Percentiles rank a stretch among this genome's conserved stretches.
phyloP scores from a whole-genome alignment of 345 rosid species.

The Euclidium syriacum region DNA sequence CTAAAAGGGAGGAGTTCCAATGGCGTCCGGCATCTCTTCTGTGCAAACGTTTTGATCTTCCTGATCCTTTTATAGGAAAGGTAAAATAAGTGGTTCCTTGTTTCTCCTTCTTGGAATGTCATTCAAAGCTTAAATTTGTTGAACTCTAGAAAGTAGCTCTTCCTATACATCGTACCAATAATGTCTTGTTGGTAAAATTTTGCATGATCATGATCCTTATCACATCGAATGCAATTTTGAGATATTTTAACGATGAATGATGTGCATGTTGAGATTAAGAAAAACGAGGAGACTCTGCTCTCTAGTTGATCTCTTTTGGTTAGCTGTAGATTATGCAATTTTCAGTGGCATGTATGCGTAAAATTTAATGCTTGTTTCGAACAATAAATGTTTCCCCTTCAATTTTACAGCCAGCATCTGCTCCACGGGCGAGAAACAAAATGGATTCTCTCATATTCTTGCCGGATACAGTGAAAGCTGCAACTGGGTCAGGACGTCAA shows the following conservation, averaged over 20 bases:
- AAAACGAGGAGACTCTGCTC: not conserved
- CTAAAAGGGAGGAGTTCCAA: slow-evolving; percentile 85
- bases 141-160: not conserved
- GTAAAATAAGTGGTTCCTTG: slow-evolving; percentile 33
- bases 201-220: not conserved
- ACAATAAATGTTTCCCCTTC: not conserved
- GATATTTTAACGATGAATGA: not conserved
- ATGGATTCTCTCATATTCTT: slow-evolving; percentile 79
- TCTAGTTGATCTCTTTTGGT: not conserved
- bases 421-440: slow-evolving; percentile 76
- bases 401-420: slow-evolving; percentile 66
- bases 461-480: slow-evolving; percentile 55
- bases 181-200: not conserved
- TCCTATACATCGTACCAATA: not conserved
- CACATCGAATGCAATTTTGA: not conserved
- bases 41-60: slow-evolving; percentile 96
- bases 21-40: slow-evolving; percentile 88
- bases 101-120: not conserved
- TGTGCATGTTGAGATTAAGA: not conserved
- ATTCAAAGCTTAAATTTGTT: not conserved
- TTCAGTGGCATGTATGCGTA: not conserved
- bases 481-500: slow-evolving; percentile 36
- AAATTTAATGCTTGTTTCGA: not conserved
- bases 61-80: slow-evolving; percentile 96
- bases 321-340: slow-evolving; percentile 1